Base-by-base conservation (phyloP, 2,329 filamentous ascomycete species). In the Penicillium sp. region DNA sequence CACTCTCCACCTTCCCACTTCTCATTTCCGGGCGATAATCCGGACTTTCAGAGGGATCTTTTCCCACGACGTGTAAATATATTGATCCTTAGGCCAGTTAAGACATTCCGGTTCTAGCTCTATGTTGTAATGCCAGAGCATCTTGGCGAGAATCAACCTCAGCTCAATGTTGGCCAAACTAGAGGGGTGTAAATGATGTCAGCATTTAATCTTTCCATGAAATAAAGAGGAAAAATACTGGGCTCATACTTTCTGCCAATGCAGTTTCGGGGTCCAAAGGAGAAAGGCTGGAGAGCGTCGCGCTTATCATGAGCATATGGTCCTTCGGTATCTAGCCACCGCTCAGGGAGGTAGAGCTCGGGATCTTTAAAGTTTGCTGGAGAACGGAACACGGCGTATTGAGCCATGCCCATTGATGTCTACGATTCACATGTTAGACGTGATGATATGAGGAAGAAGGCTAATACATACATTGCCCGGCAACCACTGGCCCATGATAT, bases 321-420 rank as follows among this genome's bases (percentile, higher is more conserved):
- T 11, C 45, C 45, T 5, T 55, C 53, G 6, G 25, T 35, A 50
- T 55, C 53, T 10, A 55, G 37, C 53, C 53, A 55, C 25, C 53
- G 25, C 53, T 55, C 53, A 4, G 53, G 53, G 8, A 50, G 27
- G 16, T 50, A 55, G 14, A 50, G 46, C 46, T 55, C 46, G 4
- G 53, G 45, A n/a, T 55, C 45, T 39, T 55, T 50, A 19, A 55
- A 55, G 23, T 55, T 55, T 46, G 53, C 46, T 13, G 53, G 53
- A 9, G 45, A 55, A 31, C 53, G 53, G 19, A 50, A 50, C 1
- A 55, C 45, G 5, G 45, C 53, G 19, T 55, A 55, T 25, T 50
- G 53, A 4, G 53, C 53, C 45, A 55, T 55, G 7, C 53, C 53
- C 53, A 54, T 54, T n/a, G 53, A 49, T 23, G 53, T 54, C 53